Conservation (phyloP, 768 basidiomycete genomes). For the Tricholoma terreum region DNA sequence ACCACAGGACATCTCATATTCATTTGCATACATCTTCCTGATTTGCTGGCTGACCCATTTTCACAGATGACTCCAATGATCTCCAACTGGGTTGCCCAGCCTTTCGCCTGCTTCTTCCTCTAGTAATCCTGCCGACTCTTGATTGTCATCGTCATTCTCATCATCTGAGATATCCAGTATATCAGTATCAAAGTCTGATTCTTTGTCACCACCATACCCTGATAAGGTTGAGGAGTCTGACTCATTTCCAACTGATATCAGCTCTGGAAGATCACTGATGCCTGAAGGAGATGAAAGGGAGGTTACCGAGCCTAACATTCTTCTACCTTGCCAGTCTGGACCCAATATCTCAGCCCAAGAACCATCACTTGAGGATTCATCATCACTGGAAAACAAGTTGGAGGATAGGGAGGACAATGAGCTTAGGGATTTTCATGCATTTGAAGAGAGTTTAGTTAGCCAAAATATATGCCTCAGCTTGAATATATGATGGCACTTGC, state of each 20-base stretch:
- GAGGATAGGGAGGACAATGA: not conserved
- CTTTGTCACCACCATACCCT: not conserved
- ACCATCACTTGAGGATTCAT: not conserved
- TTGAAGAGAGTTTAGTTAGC: not conserved
- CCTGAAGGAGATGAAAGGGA: not conserved
- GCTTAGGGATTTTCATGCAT: not conserved
- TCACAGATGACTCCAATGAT: not conserved
- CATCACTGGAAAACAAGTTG: not conserved
- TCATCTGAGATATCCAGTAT: not conserved
- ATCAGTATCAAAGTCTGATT: too few relatives aligned
- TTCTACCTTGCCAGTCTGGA: not conserved
- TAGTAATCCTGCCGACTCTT: not conserved
- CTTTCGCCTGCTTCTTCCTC: not conserved
- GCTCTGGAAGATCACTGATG: not conserved
- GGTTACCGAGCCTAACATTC: not conserved
- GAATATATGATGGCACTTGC: not conserved
- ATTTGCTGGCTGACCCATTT: not conserved
- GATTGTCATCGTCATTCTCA: not conserved
- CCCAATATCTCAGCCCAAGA: not conserved
- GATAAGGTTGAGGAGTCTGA: not conserved
- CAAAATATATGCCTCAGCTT: not conserved
- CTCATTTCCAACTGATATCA: not conserved
- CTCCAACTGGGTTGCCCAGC: too few relatives aligned
- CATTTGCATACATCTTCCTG: not conserved
- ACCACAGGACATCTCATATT: not conserved